Evolutionary conservation across 2,329 filamentous ascomycete species (phyloP).

Genomic region (Xylariomycetidae sp.): DNA sequence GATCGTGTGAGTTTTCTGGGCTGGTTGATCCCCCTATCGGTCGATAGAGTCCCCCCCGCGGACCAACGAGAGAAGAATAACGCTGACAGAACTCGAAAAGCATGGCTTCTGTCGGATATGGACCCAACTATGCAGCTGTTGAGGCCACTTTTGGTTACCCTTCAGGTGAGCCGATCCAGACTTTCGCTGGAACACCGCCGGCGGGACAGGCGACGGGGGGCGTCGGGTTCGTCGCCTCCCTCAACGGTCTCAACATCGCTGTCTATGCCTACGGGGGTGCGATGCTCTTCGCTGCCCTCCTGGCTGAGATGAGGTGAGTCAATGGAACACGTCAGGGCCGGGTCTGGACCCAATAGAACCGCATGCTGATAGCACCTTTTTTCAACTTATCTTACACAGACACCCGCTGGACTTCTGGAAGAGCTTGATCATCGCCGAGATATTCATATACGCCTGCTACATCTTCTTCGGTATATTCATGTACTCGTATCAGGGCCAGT

Average conservation of each 20-base stretch:
- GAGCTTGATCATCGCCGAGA: constrained; percentile 35
- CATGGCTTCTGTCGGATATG: constrained; percentile 12
- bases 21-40: too few relatives aligned
- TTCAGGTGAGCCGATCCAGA: constrained; percentile 11
- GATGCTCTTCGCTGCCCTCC: constrained; percentile 53
- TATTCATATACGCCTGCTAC: constrained; percentile 37
- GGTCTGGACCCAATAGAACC: too few relatives aligned
- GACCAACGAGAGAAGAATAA: too few relatives aligned
- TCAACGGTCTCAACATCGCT: constrained; percentile 30
- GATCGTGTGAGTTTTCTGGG: too few relatives aligned
- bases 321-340: neutral
- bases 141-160: constrained; percentile 12
- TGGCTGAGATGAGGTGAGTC: constrained; percentile 41
- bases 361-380: too few relatives aligned
- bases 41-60: too few relatives aligned
- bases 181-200: constrained; percentile 21
- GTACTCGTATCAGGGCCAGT: constrained; percentile 45
- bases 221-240: constrained; percentile 37
- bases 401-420: constrained; percentile 41
- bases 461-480: constrained; percentile 38
- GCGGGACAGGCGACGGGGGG: constrained; percentile 27
- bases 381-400: too few relatives aligned
- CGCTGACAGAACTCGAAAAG: too few relatives aligned
- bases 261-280: constrained; percentile 57
- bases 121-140: constrained; percentile 13